These are phyloP conservation scores for Boechera divaricarpa DNA, from an alignment of 345 rosid species.

Conservation along the genomic window DNA sequence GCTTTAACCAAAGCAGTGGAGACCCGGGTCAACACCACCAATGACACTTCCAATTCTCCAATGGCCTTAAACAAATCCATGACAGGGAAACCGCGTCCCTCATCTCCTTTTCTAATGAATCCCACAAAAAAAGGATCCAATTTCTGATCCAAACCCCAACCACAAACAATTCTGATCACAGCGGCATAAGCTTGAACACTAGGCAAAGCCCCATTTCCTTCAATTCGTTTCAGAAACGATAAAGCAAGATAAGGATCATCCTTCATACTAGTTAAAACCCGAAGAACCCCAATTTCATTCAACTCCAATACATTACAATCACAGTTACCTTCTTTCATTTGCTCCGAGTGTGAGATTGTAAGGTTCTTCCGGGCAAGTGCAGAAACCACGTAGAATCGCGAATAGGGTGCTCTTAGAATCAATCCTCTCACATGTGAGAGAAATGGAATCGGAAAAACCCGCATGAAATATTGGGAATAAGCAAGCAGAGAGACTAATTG, in stretches of 20 bases:
- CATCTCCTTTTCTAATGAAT: slow-evolving; percentile 46
- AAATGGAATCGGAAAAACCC: slow-evolving; percentile 37
- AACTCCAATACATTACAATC: slow-evolving; percentile 35
- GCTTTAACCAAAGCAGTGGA: slow-evolving; percentile 63
- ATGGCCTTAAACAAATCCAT: slow-evolving; percentile 52
- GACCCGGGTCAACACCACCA: slow-evolving; percentile 42
- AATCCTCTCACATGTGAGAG: slow-evolving; percentile 42
- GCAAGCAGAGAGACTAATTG: slow-evolving; percentile 2
- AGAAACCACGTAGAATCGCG: slow-evolving; percentile 39
- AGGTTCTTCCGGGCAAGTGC: slow-evolving; percentile 43
- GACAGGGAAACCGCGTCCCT: slow-evolving; percentile 44
- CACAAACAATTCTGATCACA: slow-evolving; percentile 54
- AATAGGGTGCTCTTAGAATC: slow-evolving; percentile 22
- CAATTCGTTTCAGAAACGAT: slow-evolving; percentile 51
- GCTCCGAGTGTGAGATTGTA: slow-evolving; percentile 36
- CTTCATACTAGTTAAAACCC: slow-evolving; percentile 47
- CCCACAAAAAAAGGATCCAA: slow-evolving; percentile 51
- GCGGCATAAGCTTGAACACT: slow-evolving; percentile 55
- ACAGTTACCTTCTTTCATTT: slow-evolving; percentile 20
- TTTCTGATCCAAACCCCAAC: slow-evolving; percentile 51
- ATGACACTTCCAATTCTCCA: slow-evolving; percentile 32
- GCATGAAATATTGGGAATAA: slow-evolving; percentile 37
- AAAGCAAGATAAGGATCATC: slow-evolving; percentile 61
- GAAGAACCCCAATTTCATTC: slow-evolving; percentile 48
- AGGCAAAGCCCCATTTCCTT: slow-evolving; percentile 52